Evolutionary conservation across 1,139 yeast genomes (phyloP).

Genomic region (Debaryomyces psychrophilus): DNA sequence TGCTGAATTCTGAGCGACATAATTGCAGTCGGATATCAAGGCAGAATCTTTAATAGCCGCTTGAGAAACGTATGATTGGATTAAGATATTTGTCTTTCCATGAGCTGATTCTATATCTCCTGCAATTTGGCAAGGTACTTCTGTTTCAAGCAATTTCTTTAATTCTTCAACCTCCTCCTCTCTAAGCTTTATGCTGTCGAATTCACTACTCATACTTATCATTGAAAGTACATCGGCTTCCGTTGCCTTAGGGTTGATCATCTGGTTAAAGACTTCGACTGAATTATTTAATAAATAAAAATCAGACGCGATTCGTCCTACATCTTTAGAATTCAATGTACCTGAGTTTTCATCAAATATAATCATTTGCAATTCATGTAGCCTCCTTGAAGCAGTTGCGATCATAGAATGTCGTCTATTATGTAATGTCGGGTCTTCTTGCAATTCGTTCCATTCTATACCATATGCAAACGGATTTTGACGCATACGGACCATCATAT

Average conservation of each 20-base stretch:
- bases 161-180: conserved; percentile 86
- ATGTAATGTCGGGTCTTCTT: conserved; percentile 79
- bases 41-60: conserved; percentile 77
- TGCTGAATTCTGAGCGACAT: conserved; percentile 94
- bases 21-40: conserved; percentile 80
- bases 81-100: conserved; percentile 83
- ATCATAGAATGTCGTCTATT: conserved; percentile 77
- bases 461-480: conserved; percentile 94
- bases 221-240: conserved; percentile 91
- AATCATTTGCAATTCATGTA: conserved; percentile 89
- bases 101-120: conserved; percentile 76
- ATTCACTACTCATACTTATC: conserved; percentile 92
- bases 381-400: conserved; percentile 73
- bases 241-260: conserved; percentile 81
- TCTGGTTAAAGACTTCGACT: conserved; percentile 84
- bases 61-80: conserved; percentile 87
- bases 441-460: conserved; percentile 83
- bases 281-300: conserved; percentile 85
- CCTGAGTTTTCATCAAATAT: conserved; percentile 86
- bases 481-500: conserved; percentile 90
- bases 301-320: conserved; percentile 94
- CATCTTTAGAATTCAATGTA: conserved; percentile 79
- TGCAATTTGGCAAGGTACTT: conserved; percentile 80
- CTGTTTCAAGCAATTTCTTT: conserved; percentile 58
- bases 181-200: conserved; percentile 85